Base-by-base conservation (phyloP, 129 eudicot species). In the Artemisia argyi region DNA sequence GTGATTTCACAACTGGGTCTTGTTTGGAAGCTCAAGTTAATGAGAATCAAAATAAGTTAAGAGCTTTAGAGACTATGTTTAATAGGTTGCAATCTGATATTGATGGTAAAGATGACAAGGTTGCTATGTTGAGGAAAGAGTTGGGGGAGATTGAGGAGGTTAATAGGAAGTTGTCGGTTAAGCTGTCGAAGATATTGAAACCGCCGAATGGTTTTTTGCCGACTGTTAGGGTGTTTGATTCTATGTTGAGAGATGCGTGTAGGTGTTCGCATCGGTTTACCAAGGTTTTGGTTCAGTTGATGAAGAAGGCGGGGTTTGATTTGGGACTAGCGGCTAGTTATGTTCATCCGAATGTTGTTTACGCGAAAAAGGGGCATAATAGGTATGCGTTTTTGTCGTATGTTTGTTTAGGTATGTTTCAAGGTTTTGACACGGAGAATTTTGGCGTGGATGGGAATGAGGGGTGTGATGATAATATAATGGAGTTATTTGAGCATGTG, bases 41-140 rank as follows among this genome's bases (percentile, higher is more conserved):
- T 69, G 98, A 94, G 89, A 90, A 90, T 84, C 98, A 94, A 87
- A 88, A 86, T 83, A 94, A 90, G 61, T 85, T 94, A 44, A 76
- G 98, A 70, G 85, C 85, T 2, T 18, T 90, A 61, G 96, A 86
- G 68, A 85, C 97, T 7, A 84, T 90, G 79, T 89, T 94, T 56
- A 94, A 94, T 77, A 72, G 90, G 5, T 80, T 90, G 62, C 97
- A 87, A 35, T 82, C 87, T 7, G 89, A 90, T 76, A 94, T 94
- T 56, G 98, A 94, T 73, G 83, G 57, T 48, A 90, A 90, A 56
- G 96, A 84, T 71, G 92, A 83, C 18, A 80, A 79, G 64, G 96
- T 90, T 15, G 86, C 68, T 66, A 57, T 32, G 72, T 79, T 80
- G 65, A 90, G 83, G 83, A 77, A 78, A 51, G 72, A 86, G 58